Conservation (phyloP, 345 rosid genomes). For the Streptanthus diversifolius region DNA sequence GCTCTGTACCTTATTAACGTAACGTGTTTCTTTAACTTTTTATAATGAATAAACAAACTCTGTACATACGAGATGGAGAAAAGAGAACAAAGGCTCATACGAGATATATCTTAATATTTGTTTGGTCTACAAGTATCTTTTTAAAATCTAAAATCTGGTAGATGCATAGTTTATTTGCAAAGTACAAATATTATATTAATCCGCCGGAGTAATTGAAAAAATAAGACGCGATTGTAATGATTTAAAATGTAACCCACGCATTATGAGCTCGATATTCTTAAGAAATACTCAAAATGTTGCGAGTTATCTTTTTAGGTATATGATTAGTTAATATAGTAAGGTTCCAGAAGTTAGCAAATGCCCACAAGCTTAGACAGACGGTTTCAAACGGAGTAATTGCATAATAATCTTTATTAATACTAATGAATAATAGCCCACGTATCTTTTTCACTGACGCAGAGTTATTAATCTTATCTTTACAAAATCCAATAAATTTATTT, state of each 20-base stretch:
- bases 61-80: neutral
- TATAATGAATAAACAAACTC: neutral
- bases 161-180: neutral
- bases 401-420: neutral
- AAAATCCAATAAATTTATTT: neutral
- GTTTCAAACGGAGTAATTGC: constrained; percentile 8
- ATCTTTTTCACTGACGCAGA: neutral
- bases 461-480: constrained; percentile 13
- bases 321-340: neutral
- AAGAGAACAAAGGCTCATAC: neutral
- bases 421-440: constrained; percentile 2
- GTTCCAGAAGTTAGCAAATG: neutral
- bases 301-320: neutral
- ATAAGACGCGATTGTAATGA: neutral
- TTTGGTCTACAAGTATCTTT: neutral
- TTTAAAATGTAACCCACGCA: neutral
- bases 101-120: neutral
- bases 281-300: neutral
- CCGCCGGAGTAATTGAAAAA: neutral
- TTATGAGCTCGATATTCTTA: constrained; percentile 2
- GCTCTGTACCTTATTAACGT: neutral
- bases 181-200: constrained; percentile 6
- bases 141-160: constrained; percentile 2
- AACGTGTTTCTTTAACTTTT: neutral
- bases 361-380: constrained; percentile 15